A percentile compares a stretch with the other conserved stretches of the same genome.
Conservation (phyloP, 2,329 filamentous ascomycete species). For the Diaporthe australafricana region DNA sequence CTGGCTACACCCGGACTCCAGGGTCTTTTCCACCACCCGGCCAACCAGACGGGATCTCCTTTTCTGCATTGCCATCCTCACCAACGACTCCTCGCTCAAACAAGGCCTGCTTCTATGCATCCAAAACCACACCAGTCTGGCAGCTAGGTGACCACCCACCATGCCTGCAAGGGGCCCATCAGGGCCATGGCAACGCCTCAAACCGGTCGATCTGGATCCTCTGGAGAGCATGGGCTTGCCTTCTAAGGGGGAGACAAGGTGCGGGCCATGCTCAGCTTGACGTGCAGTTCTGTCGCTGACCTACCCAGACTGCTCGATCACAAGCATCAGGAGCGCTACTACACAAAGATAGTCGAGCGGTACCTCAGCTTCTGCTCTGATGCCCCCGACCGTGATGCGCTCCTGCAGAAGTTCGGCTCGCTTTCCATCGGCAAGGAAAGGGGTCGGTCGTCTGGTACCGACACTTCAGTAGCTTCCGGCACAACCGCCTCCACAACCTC, state of each 20-base stretch:
- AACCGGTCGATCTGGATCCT: slow-evolving; percentile 79
- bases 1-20: not conserved
- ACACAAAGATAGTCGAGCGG: slow-evolving; percentile 85
- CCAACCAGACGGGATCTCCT: not conserved
- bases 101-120: not conserved
- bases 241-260: slow-evolving; percentile 92
- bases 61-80: not conserved
- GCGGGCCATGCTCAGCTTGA: slow-evolving; percentile 40
- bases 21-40: not conserved
- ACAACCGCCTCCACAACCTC: slow-evolving; percentile 16
- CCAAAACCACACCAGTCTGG: not conserved
- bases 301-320: slow-evolving; percentile 72
- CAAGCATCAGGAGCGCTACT: slow-evolving; percentile 87
- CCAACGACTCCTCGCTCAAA: not conserved
- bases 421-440: slow-evolving; percentile 56
- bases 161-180: slow-evolving; percentile 53
- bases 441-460: slow-evolving; percentile 36
- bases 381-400: slow-evolving; percentile 75
- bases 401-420: slow-evolving; percentile 80
- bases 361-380: slow-evolving; percentile 91
- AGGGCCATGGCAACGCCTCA: slow-evolving; percentile 76
- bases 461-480: slow-evolving; percentile 33
- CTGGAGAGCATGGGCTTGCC: slow-evolving; percentile 86
- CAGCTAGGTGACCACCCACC: slow-evolving; percentile 1
- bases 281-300: slow-evolving; percentile 26